These are phyloP conservation scores for Aspergillus jensenii DNA, from an alignment of 2,329 filamentous ascomycete species.

Conservation along the genomic window DNA sequence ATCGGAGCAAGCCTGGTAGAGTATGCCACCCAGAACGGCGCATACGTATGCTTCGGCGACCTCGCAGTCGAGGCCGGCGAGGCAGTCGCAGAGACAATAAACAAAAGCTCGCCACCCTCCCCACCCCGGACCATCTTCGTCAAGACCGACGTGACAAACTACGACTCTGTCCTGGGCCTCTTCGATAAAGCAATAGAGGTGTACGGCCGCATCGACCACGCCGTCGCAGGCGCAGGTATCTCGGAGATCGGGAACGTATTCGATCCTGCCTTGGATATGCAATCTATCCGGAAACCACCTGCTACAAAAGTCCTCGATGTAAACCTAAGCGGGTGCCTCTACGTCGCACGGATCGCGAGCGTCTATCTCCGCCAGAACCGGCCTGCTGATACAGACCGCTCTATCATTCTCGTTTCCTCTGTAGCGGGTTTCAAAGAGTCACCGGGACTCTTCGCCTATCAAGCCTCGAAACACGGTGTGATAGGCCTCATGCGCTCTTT, in stretches of 20 bases:
- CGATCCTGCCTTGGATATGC: conserved; percentile 45
- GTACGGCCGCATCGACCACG: conserved; percentile 50
- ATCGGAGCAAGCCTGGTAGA: conserved; percentile 45
- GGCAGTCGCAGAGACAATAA: conserved; percentile 21
- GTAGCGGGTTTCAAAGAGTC: conserved; percentile 51
- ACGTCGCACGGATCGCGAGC: conserved; percentile 51
- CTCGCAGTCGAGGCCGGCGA: conserved; percentile 35
- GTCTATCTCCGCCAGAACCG: conserved; percentile 49
- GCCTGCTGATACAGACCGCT: conserved; percentile 33
- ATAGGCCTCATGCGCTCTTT: conserved; percentile 51
- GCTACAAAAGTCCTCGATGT: conserved; percentile 46
- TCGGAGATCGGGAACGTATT: conserved; percentile 49
- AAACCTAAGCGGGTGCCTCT: conserved; percentile 49
- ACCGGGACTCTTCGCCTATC: conserved; percentile 50
- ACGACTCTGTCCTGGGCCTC: conserved; percentile 46
- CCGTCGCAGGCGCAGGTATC: conserved; percentile 49
- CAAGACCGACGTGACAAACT: conserved; percentile 47
- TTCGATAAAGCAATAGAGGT: conserved; percentile 47
- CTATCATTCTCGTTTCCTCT: conserved; percentile 45
- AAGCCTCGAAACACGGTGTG: conserved; percentile 50
- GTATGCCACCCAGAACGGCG: conserved; percentile 39
- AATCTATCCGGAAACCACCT: conserved; percentile 41
- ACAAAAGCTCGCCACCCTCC: conserved; percentile 15
- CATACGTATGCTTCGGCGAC: conserved; percentile 48
- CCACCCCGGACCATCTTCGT: conserved; percentile 35